Conservation (phyloP, 805 yeast genomes). For the Kuraishia capsulata region DNA sequence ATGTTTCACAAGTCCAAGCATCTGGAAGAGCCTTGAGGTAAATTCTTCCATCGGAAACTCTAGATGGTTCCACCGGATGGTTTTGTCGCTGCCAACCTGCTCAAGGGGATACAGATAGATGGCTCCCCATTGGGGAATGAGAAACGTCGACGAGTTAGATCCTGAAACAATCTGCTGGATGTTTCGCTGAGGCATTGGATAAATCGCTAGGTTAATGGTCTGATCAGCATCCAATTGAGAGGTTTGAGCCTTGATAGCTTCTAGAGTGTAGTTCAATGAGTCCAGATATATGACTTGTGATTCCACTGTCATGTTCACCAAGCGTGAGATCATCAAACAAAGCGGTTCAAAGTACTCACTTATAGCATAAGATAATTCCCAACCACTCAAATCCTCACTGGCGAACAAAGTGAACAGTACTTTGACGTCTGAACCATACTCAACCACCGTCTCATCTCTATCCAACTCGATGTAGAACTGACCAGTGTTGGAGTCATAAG, state of each 20-base stretch:
- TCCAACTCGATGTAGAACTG: neutral
- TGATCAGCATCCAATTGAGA: neutral
- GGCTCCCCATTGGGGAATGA: neutral
- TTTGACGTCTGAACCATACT: neutral
- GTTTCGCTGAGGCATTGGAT: neutral
- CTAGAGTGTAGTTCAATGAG: neutral
- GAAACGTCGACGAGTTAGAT: neutral
- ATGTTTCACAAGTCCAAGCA: conserved; percentile 49
- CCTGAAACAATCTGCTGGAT: neutral
- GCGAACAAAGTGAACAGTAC: conserved; percentile 9
- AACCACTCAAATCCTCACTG: conserved; percentile 3
- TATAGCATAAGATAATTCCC: conserved; percentile 13
- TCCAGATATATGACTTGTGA: conserved; percentile 2
- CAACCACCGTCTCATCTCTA: neutral
- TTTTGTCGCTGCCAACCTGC: too few relatives aligned
- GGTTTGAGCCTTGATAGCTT: neutral
- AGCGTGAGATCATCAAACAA: conserved; percentile 2
- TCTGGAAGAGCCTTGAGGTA: conserved; percentile 51
- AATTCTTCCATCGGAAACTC: conserved; percentile 35
- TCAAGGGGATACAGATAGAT: neutral
- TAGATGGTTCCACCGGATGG: neutral
- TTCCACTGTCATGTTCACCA: conserved; percentile 7
- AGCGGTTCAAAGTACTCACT: conserved; percentile 7
- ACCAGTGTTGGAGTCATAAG: neutral
- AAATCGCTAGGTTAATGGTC: neutral